A percentile compares a stretch with the other conserved stretches of the same genome.
Conservation (phyloP, 164 flowering plant species). For the Vitis cinerea region DNA sequence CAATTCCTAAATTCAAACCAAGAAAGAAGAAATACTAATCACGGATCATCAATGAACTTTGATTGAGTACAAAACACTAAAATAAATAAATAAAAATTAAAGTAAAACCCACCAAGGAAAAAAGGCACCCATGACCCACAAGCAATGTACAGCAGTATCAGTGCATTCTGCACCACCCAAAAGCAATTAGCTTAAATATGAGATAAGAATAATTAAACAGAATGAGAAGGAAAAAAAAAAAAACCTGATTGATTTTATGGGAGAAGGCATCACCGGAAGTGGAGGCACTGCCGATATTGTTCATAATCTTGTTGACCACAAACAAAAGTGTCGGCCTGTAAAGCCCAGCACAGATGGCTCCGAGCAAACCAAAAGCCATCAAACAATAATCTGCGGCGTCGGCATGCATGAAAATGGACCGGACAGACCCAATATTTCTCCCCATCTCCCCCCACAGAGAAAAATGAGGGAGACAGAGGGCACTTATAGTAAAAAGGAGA, state of each 20-base stretch:
- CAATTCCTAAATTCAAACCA: too few relatives aligned
- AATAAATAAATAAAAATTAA: neutral
- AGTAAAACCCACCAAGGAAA: conserved; percentile 27
- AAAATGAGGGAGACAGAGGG: too few relatives aligned
- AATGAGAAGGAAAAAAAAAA: neutral
- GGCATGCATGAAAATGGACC: conserved; percentile 32
- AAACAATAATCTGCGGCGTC: conserved; percentile 15
- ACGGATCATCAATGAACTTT: too few relatives aligned
- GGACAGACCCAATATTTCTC: neutral
- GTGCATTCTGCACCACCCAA: conserved; percentile 26
- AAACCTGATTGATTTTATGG: conserved; percentile 19
- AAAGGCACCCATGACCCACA: conserved; percentile 27
- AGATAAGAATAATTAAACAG: neutral
- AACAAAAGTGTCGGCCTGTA: conserved; percentile 15
- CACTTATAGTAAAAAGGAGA: too few relatives aligned
- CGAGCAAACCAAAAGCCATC: conserved; percentile 26
- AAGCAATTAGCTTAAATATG: neutral
- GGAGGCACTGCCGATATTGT: conserved; percentile 17
- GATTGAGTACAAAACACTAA: too few relatives aligned
- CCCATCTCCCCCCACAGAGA: neutral
- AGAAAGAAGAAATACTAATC: too few relatives aligned
- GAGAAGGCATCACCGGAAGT: conserved; percentile 5
- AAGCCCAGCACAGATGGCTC: conserved; percentile 27
- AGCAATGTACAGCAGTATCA: conserved; percentile 28
- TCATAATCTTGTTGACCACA: conserved; percentile 23